Percentiles rank a stretch among this genome's conserved stretches.
phyloP scores from a whole-genome alignment of 768 basidiomycete species.

The Favolaschia claudopus region DNA sequence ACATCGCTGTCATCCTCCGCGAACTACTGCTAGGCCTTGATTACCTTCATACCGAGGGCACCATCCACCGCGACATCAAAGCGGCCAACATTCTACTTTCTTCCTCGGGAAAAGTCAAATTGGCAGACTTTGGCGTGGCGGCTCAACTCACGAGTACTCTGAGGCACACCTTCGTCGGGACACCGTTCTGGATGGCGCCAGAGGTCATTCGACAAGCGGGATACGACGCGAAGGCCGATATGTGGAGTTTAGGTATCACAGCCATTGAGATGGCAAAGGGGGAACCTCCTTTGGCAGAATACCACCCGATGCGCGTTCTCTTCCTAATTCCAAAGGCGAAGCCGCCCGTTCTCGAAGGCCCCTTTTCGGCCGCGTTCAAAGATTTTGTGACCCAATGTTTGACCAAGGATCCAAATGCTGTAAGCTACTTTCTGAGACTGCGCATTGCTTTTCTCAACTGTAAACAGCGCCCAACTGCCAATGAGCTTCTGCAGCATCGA shows the following conservation, averaged over 20 bases:
- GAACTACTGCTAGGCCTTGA: slow-evolving; percentile 93
- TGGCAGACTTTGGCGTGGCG: slow-evolving; percentile 98
- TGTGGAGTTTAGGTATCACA: slow-evolving; percentile 98
- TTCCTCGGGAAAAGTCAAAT: slow-evolving; percentile 91
- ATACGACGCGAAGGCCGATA: slow-evolving; percentile 94
- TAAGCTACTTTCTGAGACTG: slow-evolving; percentile 43
- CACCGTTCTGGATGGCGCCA: slow-evolving; percentile 98
- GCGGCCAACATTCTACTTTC: slow-evolving; percentile 95
- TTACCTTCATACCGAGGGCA: slow-evolving; percentile 95
- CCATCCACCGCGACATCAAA: slow-evolving; percentile 99
- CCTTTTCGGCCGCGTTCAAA: slow-evolving; percentile 87
- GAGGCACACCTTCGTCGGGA: slow-evolving; percentile 97
- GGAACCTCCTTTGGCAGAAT: slow-evolving; percentile 94
- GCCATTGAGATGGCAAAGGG: slow-evolving; percentile 99
- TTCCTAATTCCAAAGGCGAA: slow-evolving; percentile 98
- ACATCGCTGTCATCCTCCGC: slow-evolving; percentile 94
- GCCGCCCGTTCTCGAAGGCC: slow-evolving; percentile 87
- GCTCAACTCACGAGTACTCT: slow-evolving; percentile 95
- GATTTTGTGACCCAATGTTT: slow-evolving; percentile 91
- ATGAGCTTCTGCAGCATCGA: slow-evolving; percentile 90
- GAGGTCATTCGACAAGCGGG: slow-evolving; percentile 98
- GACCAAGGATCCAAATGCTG: slow-evolving; percentile 88
- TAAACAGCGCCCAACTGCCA: slow-evolving; percentile 84
- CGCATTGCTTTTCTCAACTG: slow-evolving; percentile 25
- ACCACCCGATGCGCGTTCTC: slow-evolving; percentile 98